Conservation (phyloP, 768 basidiomycete species). For the Tylopilus plumbeoviolaceoides region DNA sequence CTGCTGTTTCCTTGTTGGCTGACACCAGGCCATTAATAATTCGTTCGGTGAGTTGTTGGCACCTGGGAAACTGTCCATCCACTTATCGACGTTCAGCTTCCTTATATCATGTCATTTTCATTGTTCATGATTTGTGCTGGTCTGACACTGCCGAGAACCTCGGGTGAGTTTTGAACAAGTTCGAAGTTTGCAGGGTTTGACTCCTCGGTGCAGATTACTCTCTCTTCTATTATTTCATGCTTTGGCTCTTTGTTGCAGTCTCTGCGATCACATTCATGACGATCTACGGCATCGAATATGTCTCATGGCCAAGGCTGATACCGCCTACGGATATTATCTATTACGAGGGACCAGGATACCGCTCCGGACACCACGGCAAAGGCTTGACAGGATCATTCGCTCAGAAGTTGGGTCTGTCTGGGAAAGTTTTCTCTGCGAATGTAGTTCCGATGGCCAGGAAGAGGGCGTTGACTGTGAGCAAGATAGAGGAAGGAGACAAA, state of each 20-base stretch:
- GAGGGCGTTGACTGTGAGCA: conserved; percentile 31
- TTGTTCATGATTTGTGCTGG: conserved; percentile 87
- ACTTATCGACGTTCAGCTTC: conserved; percentile 55
- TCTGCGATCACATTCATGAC: conserved; percentile 69
- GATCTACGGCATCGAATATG: conserved; percentile 89
- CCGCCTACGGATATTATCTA: conserved; percentile 76
- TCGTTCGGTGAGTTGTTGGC: conserved; percentile 63
- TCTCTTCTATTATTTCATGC: conserved; percentile 75
- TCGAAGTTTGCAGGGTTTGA: not conserved
- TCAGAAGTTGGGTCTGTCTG: conserved; percentile 31
- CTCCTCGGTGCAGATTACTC: conserved; percentile 61
- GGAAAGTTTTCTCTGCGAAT: conserved; percentile 37
- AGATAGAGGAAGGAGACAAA: conserved; percentile 69
- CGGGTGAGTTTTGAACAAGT: conserved; percentile 51
- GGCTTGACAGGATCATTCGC: conserved; percentile 49
- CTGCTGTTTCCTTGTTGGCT: conserved; percentile 64
- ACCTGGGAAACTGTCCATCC: not conserved
- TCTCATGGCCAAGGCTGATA: conserved; percentile 88
- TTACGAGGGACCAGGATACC: conserved; percentile 87
- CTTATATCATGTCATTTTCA: conserved; percentile 75
- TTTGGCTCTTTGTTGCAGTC: conserved; percentile 69
- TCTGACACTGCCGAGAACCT: conserved; percentile 79
- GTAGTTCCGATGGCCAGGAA: conserved; percentile 35
- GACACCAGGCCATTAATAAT: conserved; percentile 80
- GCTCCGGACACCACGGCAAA: conserved; percentile 71